Percentiles rank a stretch among this genome's conserved stretches.
phyloP scores from a whole-genome alignment of 2,329 filamentous ascomycete species.

The Fusarium fracticaudum region DNA sequence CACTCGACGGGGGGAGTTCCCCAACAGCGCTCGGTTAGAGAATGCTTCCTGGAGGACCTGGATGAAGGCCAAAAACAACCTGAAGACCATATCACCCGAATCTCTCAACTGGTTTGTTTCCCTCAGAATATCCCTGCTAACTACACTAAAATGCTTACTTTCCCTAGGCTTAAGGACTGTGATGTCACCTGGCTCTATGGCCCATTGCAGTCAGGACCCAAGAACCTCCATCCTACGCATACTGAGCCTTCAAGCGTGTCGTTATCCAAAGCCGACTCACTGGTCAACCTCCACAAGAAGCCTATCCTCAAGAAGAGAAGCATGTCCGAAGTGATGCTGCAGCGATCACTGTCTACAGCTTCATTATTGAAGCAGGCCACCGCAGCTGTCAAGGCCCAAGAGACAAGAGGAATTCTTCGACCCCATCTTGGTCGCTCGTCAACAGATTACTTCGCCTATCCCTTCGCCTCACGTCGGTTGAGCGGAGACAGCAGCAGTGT shows the following conservation, averaged over 20 bases:
- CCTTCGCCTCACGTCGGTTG: slow-evolving; percentile 68
- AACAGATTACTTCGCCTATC: slow-evolving; percentile 75
- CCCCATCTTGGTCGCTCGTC: slow-evolving; percentile 68
- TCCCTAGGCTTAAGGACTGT: slow-evolving; percentile 87
- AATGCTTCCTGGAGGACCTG: slow-evolving; percentile 98
- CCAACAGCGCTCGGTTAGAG: slow-evolving; percentile 83
- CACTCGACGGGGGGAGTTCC: slow-evolving; percentile 79
- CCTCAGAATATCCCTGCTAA: not conserved
- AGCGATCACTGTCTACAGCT: slow-evolving; percentile 86
- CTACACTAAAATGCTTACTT: slow-evolving; percentile 43
- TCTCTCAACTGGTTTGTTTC: slow-evolving; percentile 83
- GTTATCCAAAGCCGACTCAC: slow-evolving; percentile 68
- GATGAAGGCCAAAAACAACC: slow-evolving; percentile 89
- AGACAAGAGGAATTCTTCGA: slow-evolving; percentile 64
- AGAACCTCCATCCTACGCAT: slow-evolving; percentile 60
- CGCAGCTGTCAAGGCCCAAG: slow-evolving; percentile 84
- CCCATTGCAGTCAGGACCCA: slow-evolving; percentile 79
- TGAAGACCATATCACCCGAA: slow-evolving; percentile 90
- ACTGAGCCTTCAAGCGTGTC: slow-evolving; percentile 54
- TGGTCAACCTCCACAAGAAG: slow-evolving; percentile 76
- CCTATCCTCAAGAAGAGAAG: slow-evolving; percentile 96
- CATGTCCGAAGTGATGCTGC: slow-evolving; percentile 94
- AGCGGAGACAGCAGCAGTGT: slow-evolving; percentile 71
- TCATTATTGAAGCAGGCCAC: slow-evolving; percentile 91
- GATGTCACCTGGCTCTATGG: slow-evolving; percentile 99